Evolutionary conservation across 108 stramenopile species (phyloP).

Genomic region (Nitzschia inconspicua): DNA sequence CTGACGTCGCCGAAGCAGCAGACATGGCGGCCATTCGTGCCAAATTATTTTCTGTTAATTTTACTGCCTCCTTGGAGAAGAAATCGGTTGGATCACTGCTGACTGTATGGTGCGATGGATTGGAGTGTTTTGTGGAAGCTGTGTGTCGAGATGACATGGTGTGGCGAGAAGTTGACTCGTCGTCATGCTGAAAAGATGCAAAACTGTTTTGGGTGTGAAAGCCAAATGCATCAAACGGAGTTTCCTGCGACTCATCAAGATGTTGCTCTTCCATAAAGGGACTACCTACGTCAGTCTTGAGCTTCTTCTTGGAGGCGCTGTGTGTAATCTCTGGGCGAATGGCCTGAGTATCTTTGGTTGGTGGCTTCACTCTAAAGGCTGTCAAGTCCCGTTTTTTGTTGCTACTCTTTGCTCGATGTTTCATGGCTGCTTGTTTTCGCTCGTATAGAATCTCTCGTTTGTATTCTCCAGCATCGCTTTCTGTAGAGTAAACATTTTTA

Average conservation of each 20-base stretch:
- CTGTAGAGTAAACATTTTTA: not conserved
- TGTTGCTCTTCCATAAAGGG: not conserved
- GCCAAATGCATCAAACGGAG: constrained; percentile 11
- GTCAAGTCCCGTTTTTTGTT: constrained; percentile 8
- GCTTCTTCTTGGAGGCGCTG: constrained; percentile 11
- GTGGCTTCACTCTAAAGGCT: constrained; percentile 12
- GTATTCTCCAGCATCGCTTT: constrained; percentile 29
- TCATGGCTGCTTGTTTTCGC: constrained; percentile 8
- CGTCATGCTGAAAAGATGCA: constrained; percentile 1
- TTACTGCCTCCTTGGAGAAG: constrained; percentile 17
- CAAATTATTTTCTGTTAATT: constrained; percentile 19
- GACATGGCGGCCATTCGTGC: constrained; percentile 16
- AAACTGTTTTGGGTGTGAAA: not conserved
- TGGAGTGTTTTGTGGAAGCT: not conserved
- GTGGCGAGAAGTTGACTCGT: constrained; percentile 8
- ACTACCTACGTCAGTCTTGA: not conserved
- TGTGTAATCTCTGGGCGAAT: not conserved
- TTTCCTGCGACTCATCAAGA: not conserved
- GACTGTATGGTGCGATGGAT: constrained; percentile 5
- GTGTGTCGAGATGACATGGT: constrained; percentile 10
- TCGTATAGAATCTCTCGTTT: constrained; percentile 9
- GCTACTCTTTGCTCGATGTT: not conserved
- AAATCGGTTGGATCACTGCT: constrained; percentile 34
- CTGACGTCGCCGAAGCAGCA: not conserved
- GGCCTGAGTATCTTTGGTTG: not conserved